Percentiles rank a stretch among this genome's conserved stretches.
These are phyloP conservation scores for Oemleria cerasiformis DNA, from an alignment of 306 rosid species.

Conservation along the genomic window DNA sequence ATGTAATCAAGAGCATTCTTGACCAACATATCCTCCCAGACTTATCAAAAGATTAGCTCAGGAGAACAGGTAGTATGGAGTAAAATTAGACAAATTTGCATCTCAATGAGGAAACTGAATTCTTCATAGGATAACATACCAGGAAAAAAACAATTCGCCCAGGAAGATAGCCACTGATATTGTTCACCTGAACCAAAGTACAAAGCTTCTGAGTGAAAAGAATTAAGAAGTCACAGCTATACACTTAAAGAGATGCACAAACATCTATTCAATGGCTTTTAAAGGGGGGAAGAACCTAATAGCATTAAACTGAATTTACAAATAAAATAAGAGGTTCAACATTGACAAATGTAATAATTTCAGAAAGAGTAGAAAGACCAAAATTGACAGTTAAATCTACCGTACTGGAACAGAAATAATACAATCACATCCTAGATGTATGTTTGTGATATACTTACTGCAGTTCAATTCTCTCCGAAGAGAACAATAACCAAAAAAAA, in stretches of 20 bases:
- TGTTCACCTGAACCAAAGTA: conserved; percentile 74
- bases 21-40: not conserved
- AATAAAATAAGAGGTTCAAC: not conserved
- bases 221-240: conserved; percentile 16
- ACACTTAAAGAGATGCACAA: not conserved
- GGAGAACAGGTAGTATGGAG: not conserved
- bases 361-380: not conserved
- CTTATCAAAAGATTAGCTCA: not conserved
- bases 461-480: not conserved
- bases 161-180: conserved; percentile 98
- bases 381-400: conserved; percentile 1
- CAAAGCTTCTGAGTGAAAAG: conserved; percentile 10
- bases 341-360: not conserved
- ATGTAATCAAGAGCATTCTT: not conserved
- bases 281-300: not conserved
- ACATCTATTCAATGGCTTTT: conserved; percentile 18
- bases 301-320: not conserved
- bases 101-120: not conserved
- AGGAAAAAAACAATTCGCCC: conserved; percentile 96
- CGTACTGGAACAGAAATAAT: not conserved
- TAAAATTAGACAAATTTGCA: not conserved
- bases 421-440: not conserved
- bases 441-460: not conserved
- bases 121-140: conserved; percentile 51
- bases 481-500: not conserved